Evolutionary conservation across 2,329 filamentous ascomycete species (phyloP), one percentile per base, ranked within the genome.

Genomic region (Fusarium sp.): DNA sequence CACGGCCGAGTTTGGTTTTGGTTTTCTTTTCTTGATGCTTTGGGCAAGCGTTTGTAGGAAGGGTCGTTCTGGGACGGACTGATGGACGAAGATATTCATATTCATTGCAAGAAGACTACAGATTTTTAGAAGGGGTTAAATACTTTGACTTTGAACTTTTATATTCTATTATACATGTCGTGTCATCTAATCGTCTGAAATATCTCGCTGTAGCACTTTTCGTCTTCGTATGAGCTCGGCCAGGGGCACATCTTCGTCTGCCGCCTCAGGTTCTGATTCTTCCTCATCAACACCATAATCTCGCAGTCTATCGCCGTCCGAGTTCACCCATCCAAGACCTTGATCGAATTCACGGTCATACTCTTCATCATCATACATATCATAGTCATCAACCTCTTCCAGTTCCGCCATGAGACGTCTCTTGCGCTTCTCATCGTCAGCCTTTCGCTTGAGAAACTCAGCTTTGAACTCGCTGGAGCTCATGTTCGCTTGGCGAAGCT

Each of bases 231-330:
- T 81, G 19, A 96, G 76, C 78, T 94, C 90, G 8, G 88, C 90
- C 44, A 96, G 82, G 0, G 93, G 93, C 19, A 96, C 83, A 75
- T 95, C 90, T 2, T 89, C 87, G 21, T 88, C 86, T 12, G 82
- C 68, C 16, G 59, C 64, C 21, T 71, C 72, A 16, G 64, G 64
- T 32, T 78, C 78, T 3, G 64, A 68, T 64, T 94, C 88, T 19
- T 93, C 92, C 77, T 94, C 92, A 75, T 96, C 94, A 1, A 96
- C 93, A 4, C 94, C 94, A 78, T 91, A 96, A 77, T 96, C 94
- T 46, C 88, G 86, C 56, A 96, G 82, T 38, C 90, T 85, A 78
- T 96, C 93, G 3, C 93, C 94, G 59, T 96, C 93, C 0, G 89
- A 86, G 74, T 95, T 96, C 0, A 87, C 89, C 93, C 93, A 96